Conservation (phyloP, 345 rosid species). For the Rhodomyrtus tomentosa region DNA sequence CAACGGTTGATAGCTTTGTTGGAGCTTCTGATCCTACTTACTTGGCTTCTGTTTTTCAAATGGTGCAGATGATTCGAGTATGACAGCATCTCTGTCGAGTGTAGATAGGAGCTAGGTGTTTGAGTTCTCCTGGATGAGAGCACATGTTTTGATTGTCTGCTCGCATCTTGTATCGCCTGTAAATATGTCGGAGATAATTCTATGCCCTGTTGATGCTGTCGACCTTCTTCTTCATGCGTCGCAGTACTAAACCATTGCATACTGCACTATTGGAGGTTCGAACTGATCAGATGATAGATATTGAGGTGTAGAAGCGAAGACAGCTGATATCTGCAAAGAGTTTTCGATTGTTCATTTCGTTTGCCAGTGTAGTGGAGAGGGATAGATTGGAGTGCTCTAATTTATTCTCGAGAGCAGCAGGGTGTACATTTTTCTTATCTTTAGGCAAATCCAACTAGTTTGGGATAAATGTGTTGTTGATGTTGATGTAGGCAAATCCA, state of each 20-base stretch:
- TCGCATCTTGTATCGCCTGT: neutral
- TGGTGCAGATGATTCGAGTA: neutral
- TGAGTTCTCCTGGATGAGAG: neutral
- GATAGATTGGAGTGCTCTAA: neutral
- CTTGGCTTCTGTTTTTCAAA: neutral
- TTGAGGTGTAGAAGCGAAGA: neutral
- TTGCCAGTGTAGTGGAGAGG: neutral
- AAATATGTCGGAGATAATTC: neutral
- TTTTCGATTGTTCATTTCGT: neutral
- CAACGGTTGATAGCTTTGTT: neutral
- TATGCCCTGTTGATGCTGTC: neutral
- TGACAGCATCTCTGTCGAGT: neutral
- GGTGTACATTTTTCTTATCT: neutral
- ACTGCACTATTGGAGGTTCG: neutral
- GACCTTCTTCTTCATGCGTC: neutral
- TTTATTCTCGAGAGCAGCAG: neutral
- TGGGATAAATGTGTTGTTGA: too few relatives aligned
- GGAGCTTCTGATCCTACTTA: neutral
- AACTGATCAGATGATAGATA: neutral
- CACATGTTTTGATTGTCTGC: neutral
- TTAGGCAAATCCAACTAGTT: neutral
- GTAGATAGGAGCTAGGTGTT: neutral
- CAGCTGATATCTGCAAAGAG: neutral
- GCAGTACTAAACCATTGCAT: neutral
- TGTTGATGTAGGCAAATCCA: neutral